phyloP scores from a whole-genome alignment of 108 stramenopile species.

The Pelagomonas calceolata region DNA sequence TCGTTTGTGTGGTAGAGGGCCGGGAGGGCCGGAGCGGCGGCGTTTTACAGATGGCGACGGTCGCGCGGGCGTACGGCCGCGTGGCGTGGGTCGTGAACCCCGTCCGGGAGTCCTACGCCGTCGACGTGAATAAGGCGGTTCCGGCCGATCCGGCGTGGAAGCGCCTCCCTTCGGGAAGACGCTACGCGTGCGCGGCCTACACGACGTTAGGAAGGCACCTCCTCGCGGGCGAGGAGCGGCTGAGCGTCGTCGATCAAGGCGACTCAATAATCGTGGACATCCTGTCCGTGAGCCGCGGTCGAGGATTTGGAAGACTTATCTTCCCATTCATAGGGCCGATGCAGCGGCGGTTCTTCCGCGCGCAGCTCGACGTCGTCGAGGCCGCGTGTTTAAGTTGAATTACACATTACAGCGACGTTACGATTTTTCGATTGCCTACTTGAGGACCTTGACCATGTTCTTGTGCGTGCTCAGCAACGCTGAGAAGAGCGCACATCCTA shows the following conservation, averaged over 20 bases:
- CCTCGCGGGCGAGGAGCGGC: conserved; percentile 44
- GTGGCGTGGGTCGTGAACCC: not conserved
- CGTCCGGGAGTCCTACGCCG: not conserved
- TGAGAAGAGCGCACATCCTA: too few species aligned
- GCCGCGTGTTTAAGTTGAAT: too few species aligned
- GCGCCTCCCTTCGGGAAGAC: not conserved
- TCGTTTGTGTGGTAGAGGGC: too few species aligned
- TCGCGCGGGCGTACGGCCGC: not conserved
- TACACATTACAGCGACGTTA: too few species aligned
- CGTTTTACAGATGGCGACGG: not conserved
- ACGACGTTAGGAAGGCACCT: conserved; percentile 40
- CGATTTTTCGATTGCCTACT: too few species aligned
- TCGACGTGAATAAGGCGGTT: not conserved
- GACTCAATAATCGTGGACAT: conserved; percentile 40
- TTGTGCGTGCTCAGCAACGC: too few species aligned
- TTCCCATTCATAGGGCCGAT: conserved; percentile 45
- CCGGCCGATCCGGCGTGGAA: not conserved
- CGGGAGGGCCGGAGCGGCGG: not conserved
- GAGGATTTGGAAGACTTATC: conserved; percentile 15
- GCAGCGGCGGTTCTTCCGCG: conserved; percentile 39
- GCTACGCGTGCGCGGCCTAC: conserved; percentile 38
- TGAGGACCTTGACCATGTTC: too few species aligned
- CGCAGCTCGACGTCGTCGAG: conserved; percentile 32
- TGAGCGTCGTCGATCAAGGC: conserved; percentile 24
- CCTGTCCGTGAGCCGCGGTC: conserved; percentile 27